phyloP scores from a whole-genome alignment of 1,284 basidiomycete genomes.

The Volvariella surrecta region DNA sequence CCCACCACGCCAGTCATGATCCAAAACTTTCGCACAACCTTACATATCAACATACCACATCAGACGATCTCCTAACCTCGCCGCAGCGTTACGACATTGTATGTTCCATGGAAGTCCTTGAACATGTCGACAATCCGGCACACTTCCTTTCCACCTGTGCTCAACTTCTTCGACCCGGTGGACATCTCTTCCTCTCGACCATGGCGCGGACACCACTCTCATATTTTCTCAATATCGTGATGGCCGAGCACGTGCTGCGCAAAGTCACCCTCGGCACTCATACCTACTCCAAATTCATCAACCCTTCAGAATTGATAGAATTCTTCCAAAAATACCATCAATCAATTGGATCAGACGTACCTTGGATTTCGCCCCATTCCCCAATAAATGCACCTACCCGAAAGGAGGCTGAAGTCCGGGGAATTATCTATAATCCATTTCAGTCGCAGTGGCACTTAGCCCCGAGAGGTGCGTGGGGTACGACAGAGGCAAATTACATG shows the following conservation, averaged over 20 bases:
- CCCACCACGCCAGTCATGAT: slow-evolving; percentile 76
- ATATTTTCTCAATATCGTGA: slow-evolving; percentile 83
- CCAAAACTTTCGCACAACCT: slow-evolving; percentile 39
- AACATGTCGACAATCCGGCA: slow-evolving; percentile 92
- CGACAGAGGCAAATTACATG: slow-evolving; percentile 71
- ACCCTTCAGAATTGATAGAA: slow-evolving; percentile 78
- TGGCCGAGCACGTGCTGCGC: slow-evolving; percentile 81
- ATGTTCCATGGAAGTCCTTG: slow-evolving; percentile 96
- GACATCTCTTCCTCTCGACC: slow-evolving; percentile 94
- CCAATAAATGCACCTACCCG: slow-evolving; percentile 37
- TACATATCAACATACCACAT: slow-evolving; percentile 71
- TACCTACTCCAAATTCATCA: slow-evolving; percentile 86
- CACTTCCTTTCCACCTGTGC: slow-evolving; percentile 79
- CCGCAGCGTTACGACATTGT: slow-evolving; percentile 80
- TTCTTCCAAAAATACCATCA: slow-evolving; percentile 69
- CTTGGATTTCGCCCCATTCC: slow-evolving; percentile 28
- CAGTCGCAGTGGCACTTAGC: slow-evolving; percentile 66
- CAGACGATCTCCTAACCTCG: slow-evolving; percentile 64
- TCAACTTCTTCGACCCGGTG: slow-evolving; percentile 89
- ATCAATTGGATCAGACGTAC: slow-evolving; percentile 14
- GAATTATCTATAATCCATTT: slow-evolving; percentile 79
- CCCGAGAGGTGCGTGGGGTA: slow-evolving; percentile 50
- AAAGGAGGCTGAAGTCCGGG: slow-evolving; percentile 72
- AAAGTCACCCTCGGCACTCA: slow-evolving; percentile 90
- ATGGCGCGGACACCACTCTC: slow-evolving; percentile 90